phyloP scores from a whole-genome alignment of 176 grass and related monocot genomes.

The Olyra latifolia region DNA sequence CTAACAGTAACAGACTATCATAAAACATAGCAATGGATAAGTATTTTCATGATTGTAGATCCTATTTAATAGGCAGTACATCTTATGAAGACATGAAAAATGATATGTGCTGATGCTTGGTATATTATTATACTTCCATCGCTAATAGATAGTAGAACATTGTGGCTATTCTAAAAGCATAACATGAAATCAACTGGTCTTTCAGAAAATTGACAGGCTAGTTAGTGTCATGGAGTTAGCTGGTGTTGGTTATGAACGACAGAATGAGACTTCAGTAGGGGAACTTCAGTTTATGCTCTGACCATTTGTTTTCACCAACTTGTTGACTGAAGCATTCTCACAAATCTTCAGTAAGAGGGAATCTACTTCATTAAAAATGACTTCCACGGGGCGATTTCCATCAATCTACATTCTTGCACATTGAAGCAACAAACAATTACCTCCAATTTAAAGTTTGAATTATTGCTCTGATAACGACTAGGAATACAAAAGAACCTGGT shows the following conservation, averaged over 20 bases:
- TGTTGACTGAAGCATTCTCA: conserved; percentile 46
- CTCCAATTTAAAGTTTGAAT: conserved; percentile 20
- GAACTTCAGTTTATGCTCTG: conserved; percentile 30
- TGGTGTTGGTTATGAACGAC: conserved; percentile 12
- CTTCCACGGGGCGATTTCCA: conserved; percentile 70
- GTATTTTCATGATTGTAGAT: background rate
- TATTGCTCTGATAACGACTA: conserved; percentile 22
- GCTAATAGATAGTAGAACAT: background rate
- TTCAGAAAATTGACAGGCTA: background rate
- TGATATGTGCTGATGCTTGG: background rate
- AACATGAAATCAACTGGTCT: background rate
- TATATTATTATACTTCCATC: background rate
- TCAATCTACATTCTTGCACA: conserved; percentile 72
- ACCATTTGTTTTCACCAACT: conserved; percentile 71
- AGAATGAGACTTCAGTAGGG: conserved; percentile 9
- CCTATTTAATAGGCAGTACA: background rate
- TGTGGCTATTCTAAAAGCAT: conserved; percentile 6
- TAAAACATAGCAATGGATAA: background rate
- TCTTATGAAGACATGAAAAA: background rate
- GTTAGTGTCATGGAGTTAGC: background rate
- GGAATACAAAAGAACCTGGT: conserved; percentile 61
- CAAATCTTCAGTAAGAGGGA: conserved; percentile 61
- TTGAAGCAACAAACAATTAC: conserved; percentile 36
- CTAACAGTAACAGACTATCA: background rate
- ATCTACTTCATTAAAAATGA: conserved; percentile 72